Evolutionary conservation across 768 basidiomycete genomes (phyloP).

Genomic region (Imleria badia): DNA sequence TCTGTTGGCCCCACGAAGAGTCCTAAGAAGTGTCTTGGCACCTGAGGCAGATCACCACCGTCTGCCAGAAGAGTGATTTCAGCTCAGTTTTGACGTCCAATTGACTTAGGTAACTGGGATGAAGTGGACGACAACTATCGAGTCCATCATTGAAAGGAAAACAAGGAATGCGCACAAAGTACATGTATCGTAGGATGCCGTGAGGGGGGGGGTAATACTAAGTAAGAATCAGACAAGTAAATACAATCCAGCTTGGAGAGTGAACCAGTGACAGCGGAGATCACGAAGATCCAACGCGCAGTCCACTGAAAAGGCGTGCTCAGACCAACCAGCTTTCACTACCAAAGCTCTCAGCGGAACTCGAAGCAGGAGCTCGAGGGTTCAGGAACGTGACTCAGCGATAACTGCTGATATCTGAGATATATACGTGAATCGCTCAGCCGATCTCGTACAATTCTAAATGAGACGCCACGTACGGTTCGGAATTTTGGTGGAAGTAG

Average conservation of each 20-base stretch:
- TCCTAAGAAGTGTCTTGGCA: no score
- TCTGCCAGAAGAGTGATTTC: no score
- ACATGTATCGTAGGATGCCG: constrained; percentile 19
- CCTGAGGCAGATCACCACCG: no score
- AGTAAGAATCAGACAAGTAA: constrained; percentile 10
- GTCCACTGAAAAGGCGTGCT: neutral
- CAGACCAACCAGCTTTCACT: constrained; percentile 1
- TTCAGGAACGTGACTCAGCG: constrained; percentile 76
- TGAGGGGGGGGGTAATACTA: constrained; percentile 21
- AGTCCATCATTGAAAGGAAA: neutral
- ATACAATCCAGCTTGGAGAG: constrained; percentile 12
- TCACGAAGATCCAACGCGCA: constrained; percentile 5
- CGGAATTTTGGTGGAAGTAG: constrained; percentile 92
- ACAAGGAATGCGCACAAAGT: constrained; percentile 15
- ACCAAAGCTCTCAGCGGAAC: constrained; percentile 58
- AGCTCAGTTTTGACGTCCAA: no score
- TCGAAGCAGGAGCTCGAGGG: constrained; percentile 77
- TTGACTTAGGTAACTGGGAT: neutral
- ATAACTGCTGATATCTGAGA: constrained; percentile 83
- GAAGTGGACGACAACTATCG: neutral
- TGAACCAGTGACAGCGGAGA: neutral
- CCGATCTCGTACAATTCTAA: neutral
- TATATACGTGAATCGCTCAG: constrained; percentile 9
- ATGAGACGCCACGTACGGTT: constrained; percentile 65
- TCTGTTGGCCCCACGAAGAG: no score